Percentiles rank a stretch among this genome's conserved stretches.
Conservation (phyloP, 768 basidiomycete genomes). For the Sporobolomyces roseus region DNA sequence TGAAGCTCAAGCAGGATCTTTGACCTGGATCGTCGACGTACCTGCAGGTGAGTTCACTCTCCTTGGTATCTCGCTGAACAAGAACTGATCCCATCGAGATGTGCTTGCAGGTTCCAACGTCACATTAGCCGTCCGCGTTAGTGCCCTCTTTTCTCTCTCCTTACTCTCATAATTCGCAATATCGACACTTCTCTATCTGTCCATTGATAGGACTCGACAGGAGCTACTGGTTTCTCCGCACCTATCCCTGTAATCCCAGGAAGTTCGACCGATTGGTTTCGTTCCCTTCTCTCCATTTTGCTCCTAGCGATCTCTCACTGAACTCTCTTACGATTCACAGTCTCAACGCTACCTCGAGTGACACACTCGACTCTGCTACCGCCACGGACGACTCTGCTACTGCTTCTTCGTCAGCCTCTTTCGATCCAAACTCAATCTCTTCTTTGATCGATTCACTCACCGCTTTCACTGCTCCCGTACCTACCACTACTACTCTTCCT, state of each 20-base stretch:
- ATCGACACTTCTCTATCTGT: not conserved
- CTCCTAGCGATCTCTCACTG: not conserved
- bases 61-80: not conserved
- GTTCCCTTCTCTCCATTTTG: too few species aligned
- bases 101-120: not conserved
- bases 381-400: not conserved
- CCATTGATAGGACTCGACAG: not conserved
- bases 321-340: not conserved
- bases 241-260: not conserved
- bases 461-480: not conserved
- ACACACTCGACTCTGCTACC: not conserved
- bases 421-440: not conserved
- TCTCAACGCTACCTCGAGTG: not conserved
- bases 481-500: not conserved
- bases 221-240: not conserved
- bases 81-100: not conserved
- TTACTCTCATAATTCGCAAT: too few species aligned
- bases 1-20: not conserved
- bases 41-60: not conserved
- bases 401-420: slow-evolving; percentile 7
- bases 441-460: not conserved
- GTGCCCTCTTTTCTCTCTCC: not conserved
- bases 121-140: not conserved
- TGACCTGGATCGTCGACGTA: not conserved
- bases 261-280: not conserved